Base-by-base conservation (phyloP, 495 filamentous ascomycete species). In the Rusavskia elegans region DNA sequence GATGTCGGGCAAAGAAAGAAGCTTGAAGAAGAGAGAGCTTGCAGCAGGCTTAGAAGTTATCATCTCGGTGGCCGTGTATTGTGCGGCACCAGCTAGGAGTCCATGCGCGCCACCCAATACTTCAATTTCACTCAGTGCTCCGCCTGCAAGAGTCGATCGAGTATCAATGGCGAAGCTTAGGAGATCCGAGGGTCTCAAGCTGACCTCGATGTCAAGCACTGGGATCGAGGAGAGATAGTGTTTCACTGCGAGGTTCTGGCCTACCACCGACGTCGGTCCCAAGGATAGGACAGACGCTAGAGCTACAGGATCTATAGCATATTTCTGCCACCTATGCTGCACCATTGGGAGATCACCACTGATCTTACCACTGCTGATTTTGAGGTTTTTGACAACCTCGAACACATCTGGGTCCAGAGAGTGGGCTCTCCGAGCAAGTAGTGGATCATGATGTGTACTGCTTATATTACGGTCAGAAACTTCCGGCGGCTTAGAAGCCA, bases 1-100 rank as follows among this genome's bases (percentile, higher is more conserved):
- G 5, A 60, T 53, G 50, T 60, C 57, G 4, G 57, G 39, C 36
- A 53, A 35, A 19, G 51, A 21, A 2, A 44, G 30, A 20, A 42
- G 49, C 27, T 58, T 55, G 50, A 59, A 60, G 53, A 59, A 60
- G 8, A 55, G 42, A 2, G 58, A 56, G 5, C 45, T 20, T 20
- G 56, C 17, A 19, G 45, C 17, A 11, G 57, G 45, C 20, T 56
- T 51, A 37, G 42, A 23, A 17, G 25, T 11, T 7, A 56, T 45
- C 5, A 51, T 17, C 13, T 48, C 36, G 5, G 19, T 19, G 5
- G 46, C 51, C 38, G 53, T 19, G 36, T 51, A 39, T 3, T 30
- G 4, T 14, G 54, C n/a, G 16, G 40, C 48, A 42, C 53, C 21
- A 8, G 51, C 38, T 3, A 38, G 19, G 5, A 54, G 35, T 2